Percentiles rank a stretch among this genome's conserved stretches.
These are phyloP conservation scores for Mucor sp. DNA, from an alignment of 371 early-diverging fungal species.

Conservation along the genomic window DNA sequence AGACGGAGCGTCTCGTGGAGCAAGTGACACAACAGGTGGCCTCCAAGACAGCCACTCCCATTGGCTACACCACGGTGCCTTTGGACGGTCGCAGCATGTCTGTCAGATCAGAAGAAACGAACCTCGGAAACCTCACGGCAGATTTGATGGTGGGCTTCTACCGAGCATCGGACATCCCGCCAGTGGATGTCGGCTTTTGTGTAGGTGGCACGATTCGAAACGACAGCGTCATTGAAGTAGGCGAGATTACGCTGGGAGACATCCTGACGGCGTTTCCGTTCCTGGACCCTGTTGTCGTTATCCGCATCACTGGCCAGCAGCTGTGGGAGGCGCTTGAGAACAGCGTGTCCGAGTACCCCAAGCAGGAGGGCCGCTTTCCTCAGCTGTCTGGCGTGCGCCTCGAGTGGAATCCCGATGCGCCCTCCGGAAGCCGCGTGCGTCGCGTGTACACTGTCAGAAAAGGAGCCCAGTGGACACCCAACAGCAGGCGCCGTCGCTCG, in stretches of 20 bases:
- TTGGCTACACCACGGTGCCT: slow-evolving; percentile 50
- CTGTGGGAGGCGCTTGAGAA: slow-evolving; percentile 62
- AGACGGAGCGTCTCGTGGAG: slow-evolving; percentile 40
- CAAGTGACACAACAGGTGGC: slow-evolving; percentile 41
- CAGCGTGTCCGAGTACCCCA: slow-evolving; percentile 61
- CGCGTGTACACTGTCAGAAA: slow-evolving; percentile 27
- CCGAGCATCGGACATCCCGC: slow-evolving; percentile 29
- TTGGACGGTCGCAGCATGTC: slow-evolving; percentile 60
- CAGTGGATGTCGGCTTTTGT: slow-evolving; percentile 51
- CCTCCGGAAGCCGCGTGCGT: slow-evolving; percentile 49
- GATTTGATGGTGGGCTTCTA: slow-evolving; percentile 63
- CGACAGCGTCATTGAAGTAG: slow-evolving; percentile 55
- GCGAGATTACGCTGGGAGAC: slow-evolving; percentile 58
- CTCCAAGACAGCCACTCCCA: slow-evolving; percentile 43
- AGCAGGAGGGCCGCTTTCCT: slow-evolving; percentile 69
- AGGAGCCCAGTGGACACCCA: neutral
- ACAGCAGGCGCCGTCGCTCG: slow-evolving; percentile 12
- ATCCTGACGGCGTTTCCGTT: slow-evolving; percentile 67
- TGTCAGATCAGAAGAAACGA: slow-evolving; percentile 59
- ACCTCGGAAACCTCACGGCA: slow-evolving; percentile 60
- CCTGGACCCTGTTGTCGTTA: slow-evolving; percentile 63
- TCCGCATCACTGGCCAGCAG: slow-evolving; percentile 57
- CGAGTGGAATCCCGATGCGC: slow-evolving; percentile 51
- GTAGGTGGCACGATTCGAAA: slow-evolving; percentile 66
- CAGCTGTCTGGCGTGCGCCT: slow-evolving; percentile 63